Base-by-base conservation (phyloP, 2,329 filamentous ascomycete species). In the Venturia aucupariae region DNA sequence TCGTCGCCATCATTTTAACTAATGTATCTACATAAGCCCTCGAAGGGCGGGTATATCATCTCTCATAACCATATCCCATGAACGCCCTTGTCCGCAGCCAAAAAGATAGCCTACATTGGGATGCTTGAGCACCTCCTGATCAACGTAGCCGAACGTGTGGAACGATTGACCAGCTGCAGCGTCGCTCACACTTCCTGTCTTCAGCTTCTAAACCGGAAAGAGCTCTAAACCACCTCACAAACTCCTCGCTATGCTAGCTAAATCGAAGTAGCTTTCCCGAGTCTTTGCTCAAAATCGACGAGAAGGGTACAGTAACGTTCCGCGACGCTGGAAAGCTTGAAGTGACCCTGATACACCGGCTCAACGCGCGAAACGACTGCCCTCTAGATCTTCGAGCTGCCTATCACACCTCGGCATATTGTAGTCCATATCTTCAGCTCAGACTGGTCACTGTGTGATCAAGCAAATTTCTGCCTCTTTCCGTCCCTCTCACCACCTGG, bases 381-480 rank as follows among this genome's bases (percentile, higher is more conserved):
- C n/a, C 19, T 19, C 2, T 7, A 46, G 44, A 11, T 22, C 44
- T 46, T 46, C 44, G 19, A 46, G 44, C n/a, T 19, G 10, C 19
- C 2, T 24, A 19, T 27, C 17, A 10, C 2, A 6, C 6, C 19
- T 46, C 22, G 6, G 2, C 0, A 51, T 7, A 27, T 27, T 15
- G 2, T 13, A 27, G 10, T 17, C 22, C 46, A 4, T 27, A 27
- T 11, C n/a, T 15, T 11, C 22, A 15, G 46, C 15, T 15, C 22
- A 30, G 24, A 15, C 22, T 51, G 22, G 27, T 27, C 30, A 35
- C 8, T 17, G 15, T 57, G 51, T 35, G 46, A 13, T 51, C 46
- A 51, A 27, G 1, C 46, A n/a, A 57, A 35, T 35, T 35, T 62
- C 42, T n/a, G 22, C 63, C 60, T 64, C 55, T 48, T 64, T 27